Percentiles rank a stretch among this genome's conserved stretches.
phyloP scores from a whole-genome alignment of 345 rosid genomes.

The Xanthoceras sorbifolium region DNA sequence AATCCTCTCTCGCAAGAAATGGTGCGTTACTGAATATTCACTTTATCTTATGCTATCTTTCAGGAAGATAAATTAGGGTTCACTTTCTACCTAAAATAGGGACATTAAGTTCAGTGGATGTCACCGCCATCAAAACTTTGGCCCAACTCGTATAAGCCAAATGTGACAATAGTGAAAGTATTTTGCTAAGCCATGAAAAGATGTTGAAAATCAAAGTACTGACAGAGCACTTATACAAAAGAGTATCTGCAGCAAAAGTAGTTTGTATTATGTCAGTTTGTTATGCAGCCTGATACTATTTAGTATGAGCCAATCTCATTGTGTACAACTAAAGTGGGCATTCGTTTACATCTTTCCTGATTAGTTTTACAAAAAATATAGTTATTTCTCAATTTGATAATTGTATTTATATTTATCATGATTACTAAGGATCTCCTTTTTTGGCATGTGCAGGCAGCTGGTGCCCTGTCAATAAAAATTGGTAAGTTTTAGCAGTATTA shows the following conservation, averaged over 20 bases:
- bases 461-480: constrained; percentile 85
- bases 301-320: not conserved
- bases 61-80: not conserved
- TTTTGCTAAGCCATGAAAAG: not conserved
- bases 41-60: not conserved
- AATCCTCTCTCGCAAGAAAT: constrained; percentile 98
- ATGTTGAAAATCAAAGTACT: not conserved
- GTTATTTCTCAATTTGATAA: not conserved
- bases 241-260: not conserved
- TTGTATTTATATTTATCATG: not conserved
- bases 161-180: too few relatives aligned
- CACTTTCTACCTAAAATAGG: not conserved
- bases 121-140: not conserved
- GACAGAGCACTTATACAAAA: not conserved
- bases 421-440: not conserved
- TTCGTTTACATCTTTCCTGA: not conserved
- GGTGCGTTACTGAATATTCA: constrained; percentile 46
- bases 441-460: constrained; percentile 75
- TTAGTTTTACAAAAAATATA: not conserved
- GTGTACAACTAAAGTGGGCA: not conserved
- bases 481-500: constrained; percentile 56
- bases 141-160: too few relatives aligned
- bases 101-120: not conserved
- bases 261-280: not conserved
- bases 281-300: not conserved